Base-by-base conservation (phyloP, 1,284 basidiomycete species). In the Moniliella sp. region DNA sequence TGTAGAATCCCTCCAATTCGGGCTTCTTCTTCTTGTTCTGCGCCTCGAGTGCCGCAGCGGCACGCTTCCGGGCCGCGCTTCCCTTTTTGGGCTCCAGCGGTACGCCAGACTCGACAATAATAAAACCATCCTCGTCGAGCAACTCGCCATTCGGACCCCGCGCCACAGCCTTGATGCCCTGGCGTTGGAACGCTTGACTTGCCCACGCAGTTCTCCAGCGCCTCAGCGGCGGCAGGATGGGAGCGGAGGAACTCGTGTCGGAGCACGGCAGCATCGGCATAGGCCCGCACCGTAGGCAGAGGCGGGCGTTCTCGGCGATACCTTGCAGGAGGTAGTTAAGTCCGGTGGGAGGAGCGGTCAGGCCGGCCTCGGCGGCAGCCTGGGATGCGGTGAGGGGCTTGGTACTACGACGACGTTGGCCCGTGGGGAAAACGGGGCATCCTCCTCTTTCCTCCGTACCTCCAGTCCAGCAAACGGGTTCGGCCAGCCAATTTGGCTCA, bases 71-170 rank as follows among this genome's bases (percentile, higher is more conserved):
- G 14, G 8, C 14, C 23, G 18, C 17, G 23, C 4, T 15, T 16
- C 1, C 32, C 10, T 36, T 36, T 2, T 44, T 40, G 5, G 49
- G 42, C 1, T 54, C 56, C 36, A 53, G 57, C 25, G 47, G 47
- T 29, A 43, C 44, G 17, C 50, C 48, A 11, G 43, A 34, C 28
- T 55, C 51, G 19, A 58, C 56, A 29, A 58, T 58, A 30, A 42
- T 50, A 36, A 58, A 58, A 9, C 56, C 56, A 30, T 58, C 56
- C 27, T 40, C 45, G 37, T 58, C 56, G 14, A 58, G 36, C 4
- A 57, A 34, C 31, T 57, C 54, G 32, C 56, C 56, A 4, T 45
- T 34, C 8, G 51, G 39, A 10, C 56, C 56, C 26, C 51, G 34
- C 15, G 40, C 42, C 13, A 51, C 54, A 12, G 43, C 51, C 19